Evolutionary conservation across 2,329 filamentous ascomycete genomes (phyloP), one percentile per base, ranked within the genome.

Genomic region (Fusarium begoniae): DNA sequence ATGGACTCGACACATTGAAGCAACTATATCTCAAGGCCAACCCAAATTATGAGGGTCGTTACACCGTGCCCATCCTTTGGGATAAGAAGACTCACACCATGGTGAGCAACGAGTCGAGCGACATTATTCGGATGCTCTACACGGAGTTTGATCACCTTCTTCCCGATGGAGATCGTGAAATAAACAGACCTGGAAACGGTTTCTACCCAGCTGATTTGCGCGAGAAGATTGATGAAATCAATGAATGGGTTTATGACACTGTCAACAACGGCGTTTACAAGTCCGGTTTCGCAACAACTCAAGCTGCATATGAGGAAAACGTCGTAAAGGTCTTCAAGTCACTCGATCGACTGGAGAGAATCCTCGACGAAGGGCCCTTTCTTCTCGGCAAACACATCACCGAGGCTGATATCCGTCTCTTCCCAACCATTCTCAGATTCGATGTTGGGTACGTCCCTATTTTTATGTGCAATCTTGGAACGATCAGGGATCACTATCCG

Each of bases 81-180:
- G 92, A 94, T 74, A 92, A 90, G 80, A 89, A 92, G 80, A 85
- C 86, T 30, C 88, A 91, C 55, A 89, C 87, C 22, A 93, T 96
- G 74, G 94, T 96, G 51, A 95, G 89, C 86, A 97, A 97, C 73
- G 94, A 96, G 85, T 93, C 91, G 62, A 90, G 90, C 59, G 94
- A 96, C 81, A 96, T 96, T 75, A 94, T 96, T 75, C 89, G 93
- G 73, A 95, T 96, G 92, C 85, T 96, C 70, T 94, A 94, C 82
- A 86, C 87, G 17, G 92, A 90, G 62, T 95, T 95, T 77, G 92
- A 95, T 70, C 83, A 86, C 54, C 78, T 91, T 11, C 79, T 92
- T 4, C 87, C 87, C 0, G 84, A 85, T 26, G 72, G 87, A 60
- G 84, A 87, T 65, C 86, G 87, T 13, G 90, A 92, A 72, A 78